Conservation (phyloP, 495 filamentous ascomycete species). For the Gamarada debralockiae region DNA sequence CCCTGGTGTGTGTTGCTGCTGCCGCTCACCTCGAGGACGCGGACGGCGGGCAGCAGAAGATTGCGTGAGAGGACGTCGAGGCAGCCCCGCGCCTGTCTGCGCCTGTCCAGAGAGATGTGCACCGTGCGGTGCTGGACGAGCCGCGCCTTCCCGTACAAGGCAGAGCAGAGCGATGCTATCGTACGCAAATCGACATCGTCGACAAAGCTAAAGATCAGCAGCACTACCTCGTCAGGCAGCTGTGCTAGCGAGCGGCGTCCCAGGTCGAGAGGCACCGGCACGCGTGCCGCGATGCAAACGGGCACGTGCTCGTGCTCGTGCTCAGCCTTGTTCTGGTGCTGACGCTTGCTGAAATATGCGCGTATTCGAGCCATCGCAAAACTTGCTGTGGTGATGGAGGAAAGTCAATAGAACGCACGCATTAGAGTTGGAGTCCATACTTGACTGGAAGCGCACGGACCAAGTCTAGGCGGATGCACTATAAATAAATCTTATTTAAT, state of each 20-base stretch:
- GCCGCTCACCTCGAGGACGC: not conserved
- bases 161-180: conserved; percentile 10
- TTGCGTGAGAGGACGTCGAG: conserved; percentile 1
- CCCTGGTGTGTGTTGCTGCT: not conserved
- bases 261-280: conserved; percentile 6
- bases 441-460: too few species aligned
- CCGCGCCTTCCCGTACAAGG: conserved; percentile 10
- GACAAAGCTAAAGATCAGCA: conserved; percentile 5
- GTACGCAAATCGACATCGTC: conserved; percentile 7
- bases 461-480: too few species aligned
- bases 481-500: too few species aligned
- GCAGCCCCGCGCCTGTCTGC: not conserved
- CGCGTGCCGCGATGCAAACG: too few species aligned
- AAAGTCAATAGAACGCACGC: too few species aligned
- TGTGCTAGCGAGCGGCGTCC: conserved; percentile 8
- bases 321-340: too few species aligned
- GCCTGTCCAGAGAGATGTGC: conserved; percentile 6
- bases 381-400: too few species aligned
- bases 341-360: too few species aligned
- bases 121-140: conserved; percentile 14
- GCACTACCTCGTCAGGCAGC: conserved; percentile 9
- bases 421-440: too few species aligned
- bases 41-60: not conserved
- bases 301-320: too few species aligned
- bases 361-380: too few species aligned